Evolutionary conservation across 148 eudicot species (phyloP), one percentile per base, ranked within the genome.

Genomic region (Mesembryanthemum crystallinum): DNA sequence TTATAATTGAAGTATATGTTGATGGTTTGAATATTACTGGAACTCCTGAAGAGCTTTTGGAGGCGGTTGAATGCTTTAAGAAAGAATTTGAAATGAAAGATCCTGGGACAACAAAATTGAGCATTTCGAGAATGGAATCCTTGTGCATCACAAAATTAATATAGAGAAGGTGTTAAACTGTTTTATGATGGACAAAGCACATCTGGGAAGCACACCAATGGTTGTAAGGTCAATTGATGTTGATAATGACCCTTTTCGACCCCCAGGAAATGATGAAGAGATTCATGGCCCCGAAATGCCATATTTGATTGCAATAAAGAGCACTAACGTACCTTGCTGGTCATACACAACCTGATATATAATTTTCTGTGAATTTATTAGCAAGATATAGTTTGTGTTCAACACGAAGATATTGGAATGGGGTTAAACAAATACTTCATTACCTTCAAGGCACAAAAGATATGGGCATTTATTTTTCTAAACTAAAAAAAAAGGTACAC

Each of bases 11-110:
- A 11, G 42, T 73, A 39, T 73, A 43, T 61, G 69, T 63, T 62
- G 77, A 74, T 65, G 49, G 64, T 75, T 29, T 76, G 21, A 76
- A 76, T 52, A 15, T 76, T 24, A 13, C 52, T 23, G 72, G 72
- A 35, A 76, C 78, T 55, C 35, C 18, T 13, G 32, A 76, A 67
- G 52, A 76, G 65, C 17, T 66, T 20, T 42, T 27, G 54, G 35
- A 35, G 39, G 39, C 39, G 6, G 39, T 35, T 2, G 39, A 35
- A 35, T 35, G 39, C 6, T 35, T 35, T 2, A 35, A 35, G 39
- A 35, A 35, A 35, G 39, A 35, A 35, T 35, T 35, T 35, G 39
- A 35, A 35, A 67, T 52, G 55, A 76, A 76, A 28, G 65, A 66
- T 66, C 54, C 66, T 13, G 25, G 62, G 1, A 54, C 33, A 42